Conservation (phyloP, 352 stramenopile species). For the Phytopythium sindhum region DNA sequence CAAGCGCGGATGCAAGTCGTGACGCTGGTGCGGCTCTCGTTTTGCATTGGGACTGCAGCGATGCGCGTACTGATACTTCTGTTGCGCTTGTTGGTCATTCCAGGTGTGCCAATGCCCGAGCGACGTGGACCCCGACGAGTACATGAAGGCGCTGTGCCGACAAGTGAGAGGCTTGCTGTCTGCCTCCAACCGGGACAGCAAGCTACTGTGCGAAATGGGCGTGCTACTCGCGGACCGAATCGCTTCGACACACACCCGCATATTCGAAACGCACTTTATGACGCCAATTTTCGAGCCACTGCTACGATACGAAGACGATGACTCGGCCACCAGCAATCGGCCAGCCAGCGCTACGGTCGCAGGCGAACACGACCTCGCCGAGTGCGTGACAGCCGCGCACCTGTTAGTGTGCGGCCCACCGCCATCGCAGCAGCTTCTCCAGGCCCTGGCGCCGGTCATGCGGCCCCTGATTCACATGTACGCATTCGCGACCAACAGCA, state of each 20-base stretch:
- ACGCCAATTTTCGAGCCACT: conserved; percentile 53
- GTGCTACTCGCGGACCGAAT: conserved; percentile 63
- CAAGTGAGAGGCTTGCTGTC: conserved; percentile 59
- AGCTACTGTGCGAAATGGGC: conserved; percentile 69
- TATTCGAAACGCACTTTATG: conserved; percentile 59
- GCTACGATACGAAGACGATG: conserved; percentile 44
- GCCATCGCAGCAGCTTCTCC: conserved; percentile 48
- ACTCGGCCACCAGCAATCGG: conserved; percentile 12
- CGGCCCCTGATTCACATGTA: conserved; percentile 72
- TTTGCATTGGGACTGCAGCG: background rate
- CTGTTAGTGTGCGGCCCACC: conserved; percentile 69
- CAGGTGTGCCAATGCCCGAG: conserved; percentile 70
- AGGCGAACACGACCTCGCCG: conserved; percentile 45
- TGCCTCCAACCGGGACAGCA: conserved; percentile 49
- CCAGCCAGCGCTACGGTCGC: conserved; percentile 10
- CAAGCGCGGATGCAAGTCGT: conserved; percentile 81
- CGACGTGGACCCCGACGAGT: conserved; percentile 32
- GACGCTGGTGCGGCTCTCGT: conserved; percentile 33
- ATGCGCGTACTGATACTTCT: background rate
- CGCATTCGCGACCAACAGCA: conserved; percentile 60
- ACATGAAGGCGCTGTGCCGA: conserved; percentile 39
- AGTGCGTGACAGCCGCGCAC: conserved; percentile 46
- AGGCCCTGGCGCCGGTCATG: conserved; percentile 40
- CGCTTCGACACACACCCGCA: conserved; percentile 27
- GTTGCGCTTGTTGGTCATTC: background rate